Evolutionary conservation across 2,329 filamentous ascomycete genomes (phyloP).

Genomic region (Colletotrichum ledebouriae): DNA sequence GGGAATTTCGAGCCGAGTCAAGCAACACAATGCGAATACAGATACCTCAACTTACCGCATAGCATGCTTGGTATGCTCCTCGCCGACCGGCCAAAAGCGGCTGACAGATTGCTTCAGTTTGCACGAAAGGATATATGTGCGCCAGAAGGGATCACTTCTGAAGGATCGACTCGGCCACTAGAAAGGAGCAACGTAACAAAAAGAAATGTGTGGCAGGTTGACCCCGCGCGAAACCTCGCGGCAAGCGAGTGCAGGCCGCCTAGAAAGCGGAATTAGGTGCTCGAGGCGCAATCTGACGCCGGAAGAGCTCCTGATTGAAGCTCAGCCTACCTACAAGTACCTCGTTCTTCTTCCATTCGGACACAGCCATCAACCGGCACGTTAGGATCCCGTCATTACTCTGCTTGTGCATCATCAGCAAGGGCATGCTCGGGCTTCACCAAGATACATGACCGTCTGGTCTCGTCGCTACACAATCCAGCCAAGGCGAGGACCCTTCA

Average conservation of each 20-base stretch:
- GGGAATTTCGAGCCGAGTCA: slow-evolving; percentile 24
- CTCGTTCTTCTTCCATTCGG: no score
- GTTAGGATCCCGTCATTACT: no score
- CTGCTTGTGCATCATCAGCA: no score
- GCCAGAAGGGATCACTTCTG: slow-evolving; percentile 1
- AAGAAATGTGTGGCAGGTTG: slow-evolving; percentile 1
- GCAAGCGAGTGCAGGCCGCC: slow-evolving; percentile 5
- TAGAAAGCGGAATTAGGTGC: background rate
- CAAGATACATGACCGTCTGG: slow-evolving; percentile 26
- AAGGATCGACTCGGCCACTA: slow-evolving; percentile 20
- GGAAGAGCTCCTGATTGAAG: background rate
- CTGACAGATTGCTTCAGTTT: slow-evolving; percentile 10
- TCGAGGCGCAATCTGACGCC: slow-evolving; percentile 9
- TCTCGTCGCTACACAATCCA: background rate
- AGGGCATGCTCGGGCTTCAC: no score
- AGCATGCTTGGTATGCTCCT: background rate
- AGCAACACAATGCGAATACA: slow-evolving; percentile 17
- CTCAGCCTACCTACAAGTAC: background rate
- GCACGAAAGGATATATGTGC: slow-evolving; percentile 15
- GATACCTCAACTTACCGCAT: background rate
- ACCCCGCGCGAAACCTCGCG: slow-evolving; percentile 1
- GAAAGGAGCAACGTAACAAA: slow-evolving; percentile 7
- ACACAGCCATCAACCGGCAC: no score
- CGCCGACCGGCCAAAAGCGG: slow-evolving; percentile 3
- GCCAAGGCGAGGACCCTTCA: no score